Percentiles rank a stretch among this genome's conserved stretches.
These are phyloP conservation scores for Torulaspora gathmanii DNA, from an alignment of 805 yeast genomes.

Conservation along the genomic window DNA sequence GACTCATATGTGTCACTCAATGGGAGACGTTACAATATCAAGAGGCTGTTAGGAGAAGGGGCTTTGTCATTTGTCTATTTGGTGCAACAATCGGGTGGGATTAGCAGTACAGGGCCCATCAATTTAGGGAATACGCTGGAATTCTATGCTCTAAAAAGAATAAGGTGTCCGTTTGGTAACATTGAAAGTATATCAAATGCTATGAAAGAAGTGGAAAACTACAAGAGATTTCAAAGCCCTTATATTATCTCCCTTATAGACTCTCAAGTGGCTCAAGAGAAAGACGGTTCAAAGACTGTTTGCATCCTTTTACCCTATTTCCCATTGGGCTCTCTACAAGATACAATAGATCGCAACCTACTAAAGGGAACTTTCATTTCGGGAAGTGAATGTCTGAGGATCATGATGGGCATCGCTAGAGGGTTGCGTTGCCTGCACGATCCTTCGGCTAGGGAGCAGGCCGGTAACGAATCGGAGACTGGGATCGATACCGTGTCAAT, in stretches of 20 bases:
- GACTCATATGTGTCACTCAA: conserved; percentile 50
- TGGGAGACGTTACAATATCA: conserved; percentile 55
- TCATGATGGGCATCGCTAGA: conserved; percentile 64
- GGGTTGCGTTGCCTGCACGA: conserved; percentile 74
- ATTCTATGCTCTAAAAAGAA: conserved; percentile 73
- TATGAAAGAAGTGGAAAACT: conserved; percentile 70
- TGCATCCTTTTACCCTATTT: conserved; percentile 78
- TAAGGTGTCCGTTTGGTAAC: conserved; percentile 77
- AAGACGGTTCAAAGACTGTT: conserved; percentile 74
- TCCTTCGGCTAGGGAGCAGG: conserved; percentile 20
- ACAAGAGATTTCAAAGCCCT: conserved; percentile 64
- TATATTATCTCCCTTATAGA: conserved; percentile 66
- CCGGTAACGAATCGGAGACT: conserved; percentile 8
- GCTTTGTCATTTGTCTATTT: conserved; percentile 84
- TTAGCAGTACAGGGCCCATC: conserved; percentile 13
- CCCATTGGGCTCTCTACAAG: conserved; percentile 71
- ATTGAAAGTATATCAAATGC: conserved; percentile 69
- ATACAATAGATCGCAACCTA: conserved; percentile 61
- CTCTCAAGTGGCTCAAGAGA: conserved; percentile 64
- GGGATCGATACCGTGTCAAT: conserved; percentile 18
- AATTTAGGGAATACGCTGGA: conserved; percentile 23
- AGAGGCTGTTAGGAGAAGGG: conserved; percentile 81
- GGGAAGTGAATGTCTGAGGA: conserved; percentile 58
- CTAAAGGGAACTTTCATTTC: conserved; percentile 50
- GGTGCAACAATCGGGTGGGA: conserved; percentile 48